Base-by-base conservation (phyloP, 108 stramenopile species). In the Stephanodiscus minutulus region DNA sequence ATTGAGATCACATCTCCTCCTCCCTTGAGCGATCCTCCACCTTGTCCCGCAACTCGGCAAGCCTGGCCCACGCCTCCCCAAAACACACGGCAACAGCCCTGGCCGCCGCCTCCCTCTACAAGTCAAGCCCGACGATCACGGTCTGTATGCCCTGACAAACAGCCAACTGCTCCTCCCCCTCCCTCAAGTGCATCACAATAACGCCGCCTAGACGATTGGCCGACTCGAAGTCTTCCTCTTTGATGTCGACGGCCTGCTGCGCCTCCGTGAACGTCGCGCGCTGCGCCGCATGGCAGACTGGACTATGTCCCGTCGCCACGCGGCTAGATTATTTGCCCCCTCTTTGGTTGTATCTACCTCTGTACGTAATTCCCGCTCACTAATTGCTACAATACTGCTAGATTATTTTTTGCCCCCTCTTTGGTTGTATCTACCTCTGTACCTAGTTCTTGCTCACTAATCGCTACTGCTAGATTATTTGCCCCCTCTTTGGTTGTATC, bases 171-270 rank as follows among this genome's bases (percentile, higher is more conserved):
- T 86, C 91, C 11, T 74, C 61, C 53, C 84, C 70, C 57, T 92
- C 90, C n/a, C 66, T 49, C 29, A 83, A 61, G 64, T 90, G 86
- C 24, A 60, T 70, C 9, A 88, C 88, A 44, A 93, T 81, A 10
- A 85, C 82, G 29, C 67, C 66, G n/a, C 75, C 80, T 18, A 96
- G 68, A 12, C 76, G 75, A 79, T 92, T 90, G 9, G 95, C 95
- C 31, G 84, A 56, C 64, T 96, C 95, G 76, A 89, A 96, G 61
- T 96, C 92, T 72, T 96, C 95, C 60, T 79, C 68, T 56, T 93
- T 92, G 11, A 83, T 89, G n/a, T 92, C 95, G 25, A 65, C 77
- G 62, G 71, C 75, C 64, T 86, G 86, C 55, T 88, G 88, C 13
- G 68, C 60, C 68, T 91, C 87, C 3, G 86, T 81, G 70, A 86